A percentile compares a stretch with the other conserved stretches of the same genome.
Conservation (phyloP, 2,329 filamentous ascomycete species). For the Fusarium transvaalense region DNA sequence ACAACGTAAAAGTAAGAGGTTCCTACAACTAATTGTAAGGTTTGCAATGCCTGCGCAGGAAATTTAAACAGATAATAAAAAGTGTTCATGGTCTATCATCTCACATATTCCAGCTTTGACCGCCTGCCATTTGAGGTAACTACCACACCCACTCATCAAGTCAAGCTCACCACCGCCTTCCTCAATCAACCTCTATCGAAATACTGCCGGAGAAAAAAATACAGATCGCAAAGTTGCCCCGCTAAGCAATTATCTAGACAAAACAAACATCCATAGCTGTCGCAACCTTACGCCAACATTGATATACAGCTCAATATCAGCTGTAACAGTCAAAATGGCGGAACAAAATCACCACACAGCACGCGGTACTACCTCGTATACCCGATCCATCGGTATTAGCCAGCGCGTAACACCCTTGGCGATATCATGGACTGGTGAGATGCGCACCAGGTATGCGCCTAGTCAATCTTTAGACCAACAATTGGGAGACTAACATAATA, state of each 20-base stretch:
- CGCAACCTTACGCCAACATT: constrained; percentile 24
- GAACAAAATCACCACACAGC: constrained; percentile 50
- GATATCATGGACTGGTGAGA: constrained; percentile 56
- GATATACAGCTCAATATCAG: constrained; percentile 8
- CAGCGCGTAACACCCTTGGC: constrained; percentile 56
- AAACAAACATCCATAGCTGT: constrained; percentile 35
- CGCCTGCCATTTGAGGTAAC: constrained; percentile 39
- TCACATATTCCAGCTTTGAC: constrained; percentile 30
- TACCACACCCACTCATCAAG: not conserved
- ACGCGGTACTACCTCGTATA: constrained; percentile 52
- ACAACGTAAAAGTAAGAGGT: not conserved
- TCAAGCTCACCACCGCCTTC: constrained; percentile 35
- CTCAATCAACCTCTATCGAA: not conserved
- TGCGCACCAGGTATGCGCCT: constrained; percentile 54
- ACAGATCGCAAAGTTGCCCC: constrained; percentile 41
- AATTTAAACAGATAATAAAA: not conserved
- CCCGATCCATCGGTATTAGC: constrained; percentile 56
- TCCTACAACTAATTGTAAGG: not conserved
- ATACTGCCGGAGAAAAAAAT: constrained; percentile 48
- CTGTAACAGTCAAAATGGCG: constrained; percentile 45
- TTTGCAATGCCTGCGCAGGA: not conserved
- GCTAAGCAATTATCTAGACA: constrained; percentile 20
- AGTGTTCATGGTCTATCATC: not conserved
- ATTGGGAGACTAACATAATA: constrained; percentile 30
- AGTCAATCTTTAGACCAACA: not conserved